Base-by-base conservation (phyloP, 2,329 filamentous ascomycete species). In the Trichothecium roseum region DNA sequence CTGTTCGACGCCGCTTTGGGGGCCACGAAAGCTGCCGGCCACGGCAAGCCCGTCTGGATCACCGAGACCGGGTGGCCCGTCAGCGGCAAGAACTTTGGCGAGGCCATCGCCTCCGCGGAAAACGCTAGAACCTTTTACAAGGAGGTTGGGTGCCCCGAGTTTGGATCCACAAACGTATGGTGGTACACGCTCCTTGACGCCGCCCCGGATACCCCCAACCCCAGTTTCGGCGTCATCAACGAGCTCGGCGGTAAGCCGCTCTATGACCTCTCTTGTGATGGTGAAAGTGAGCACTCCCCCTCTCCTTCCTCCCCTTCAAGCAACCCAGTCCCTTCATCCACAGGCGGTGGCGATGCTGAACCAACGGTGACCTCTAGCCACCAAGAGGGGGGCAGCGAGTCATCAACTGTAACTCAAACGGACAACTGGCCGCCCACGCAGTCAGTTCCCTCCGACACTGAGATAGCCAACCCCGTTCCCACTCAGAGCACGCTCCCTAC, bases 11-110 rank as follows among this genome's bases (percentile, higher is more conserved):
- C 71, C 12, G 78, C 84, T 13, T 65, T 82, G 28, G 59, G 67
- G 34, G 66, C 69, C 40, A 84, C 81, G 24, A 57, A 70, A 42
- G 59, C 53, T 13, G 78, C 66, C 30, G 68, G 74, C 26, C 63
- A 68, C 26, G 74, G 72, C 52, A 89, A 87, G 69, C 66, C 73
- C 14, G 72, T 93, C 47, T 91, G 84, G 84, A 72, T 93, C 42
- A 91, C 86, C 18, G 86, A 94, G 69, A 91, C 85, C 13, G 87
- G 87, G 44, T 91, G 84, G 76, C 86, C 87, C 33, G 76, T 87
- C 36, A 76, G 68, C 48, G 87, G 86, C 37, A 62, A 72, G 44
- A 68, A 63, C 2, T 60, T 70, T 42, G 78, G 77, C 46, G 53
- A 72, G 33, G 84, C 75, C 28, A 68, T 81, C 8, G 67, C 87